phyloP scores from a whole-genome alignment of 176 grass and related monocot genomes.

The Bothriochloa decipiens region DNA sequence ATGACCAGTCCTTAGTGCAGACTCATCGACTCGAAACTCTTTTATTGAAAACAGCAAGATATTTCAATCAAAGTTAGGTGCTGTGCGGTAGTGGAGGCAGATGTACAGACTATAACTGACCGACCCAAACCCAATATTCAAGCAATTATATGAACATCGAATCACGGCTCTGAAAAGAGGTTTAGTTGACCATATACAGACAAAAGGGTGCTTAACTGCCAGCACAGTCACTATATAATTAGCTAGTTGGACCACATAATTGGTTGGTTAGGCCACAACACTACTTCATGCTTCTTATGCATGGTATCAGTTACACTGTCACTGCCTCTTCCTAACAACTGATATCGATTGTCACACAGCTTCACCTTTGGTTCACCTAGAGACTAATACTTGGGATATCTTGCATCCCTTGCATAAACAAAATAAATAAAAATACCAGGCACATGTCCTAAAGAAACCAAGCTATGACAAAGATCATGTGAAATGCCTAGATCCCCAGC shows the following conservation, averaged over 20 bases:
- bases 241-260: background rate
- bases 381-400: constrained; percentile 13
- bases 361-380: constrained; percentile 32
- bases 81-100: background rate
- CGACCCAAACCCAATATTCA: constrained; percentile 23
- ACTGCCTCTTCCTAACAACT: constrained; percentile 26
- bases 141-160: constrained; percentile 22
- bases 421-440: constrained; percentile 23
- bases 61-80: constrained; percentile 12
- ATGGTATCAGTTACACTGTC: constrained; percentile 4
- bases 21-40: background rate
- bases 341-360: constrained; percentile 21
- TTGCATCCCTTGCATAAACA: constrained; percentile 30
- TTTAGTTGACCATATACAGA: background rate
- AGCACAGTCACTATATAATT: background rate
- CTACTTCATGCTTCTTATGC: background rate
- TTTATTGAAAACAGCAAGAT: constrained; percentile 3
- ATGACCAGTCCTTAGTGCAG: constrained; percentile 30
- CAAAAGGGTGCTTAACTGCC: background rate
- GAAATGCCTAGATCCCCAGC: constrained; percentile 12
- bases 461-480: constrained; percentile 36
- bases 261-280: constrained; percentile 8
- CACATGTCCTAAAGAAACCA: constrained; percentile 29
- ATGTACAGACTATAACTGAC: constrained; percentile 24
- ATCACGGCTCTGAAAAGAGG: background rate